Percentiles rank a stretch among this genome's conserved stretches.
Evolutionary conservation across 257 asterid species (phyloP).

Genomic region (Schizonepeta tenuifolia): DNA sequence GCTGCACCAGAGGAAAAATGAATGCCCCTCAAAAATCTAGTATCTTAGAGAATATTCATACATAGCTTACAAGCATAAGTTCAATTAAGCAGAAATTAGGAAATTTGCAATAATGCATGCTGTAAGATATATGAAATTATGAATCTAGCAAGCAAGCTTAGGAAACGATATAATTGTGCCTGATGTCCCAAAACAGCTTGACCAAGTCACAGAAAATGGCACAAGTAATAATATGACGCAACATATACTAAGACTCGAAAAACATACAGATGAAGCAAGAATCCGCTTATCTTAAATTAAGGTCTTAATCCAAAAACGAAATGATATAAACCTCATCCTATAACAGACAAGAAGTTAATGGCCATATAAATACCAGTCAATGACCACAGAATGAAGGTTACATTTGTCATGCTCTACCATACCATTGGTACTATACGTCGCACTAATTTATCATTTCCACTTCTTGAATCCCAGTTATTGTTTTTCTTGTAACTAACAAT

Average conservation of each 20-base stretch:
- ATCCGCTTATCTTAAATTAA: background rate
- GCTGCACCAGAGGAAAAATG: constrained; percentile 48
- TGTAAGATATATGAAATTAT: background rate
- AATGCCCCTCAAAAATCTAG: background rate
- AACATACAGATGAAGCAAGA: constrained; percentile 8
- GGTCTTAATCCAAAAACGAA: background rate
- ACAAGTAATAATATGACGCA: background rate
- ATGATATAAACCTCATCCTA: no score
- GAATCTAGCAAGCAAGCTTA: constrained; percentile 18
- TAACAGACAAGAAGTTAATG: no score
- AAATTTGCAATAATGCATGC: background rate
- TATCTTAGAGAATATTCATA: no score
- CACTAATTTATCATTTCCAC: no score
- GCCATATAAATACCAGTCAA: no score
- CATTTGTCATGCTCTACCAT: no score
- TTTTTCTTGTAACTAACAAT: no score
- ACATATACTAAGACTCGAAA: background rate
- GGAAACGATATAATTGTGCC: background rate
- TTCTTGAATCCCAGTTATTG: no score
- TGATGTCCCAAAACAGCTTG: background rate
- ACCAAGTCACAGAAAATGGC: background rate
- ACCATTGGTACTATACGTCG: no score
- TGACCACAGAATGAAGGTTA: no score
- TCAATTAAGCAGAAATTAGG: no score
- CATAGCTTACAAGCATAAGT: no score